Percentiles rank a stretch among this genome's conserved stretches.
These are phyloP conservation scores for Rhodomyrtus psidioides DNA, from an alignment of 441 rosid species.

Conservation along the genomic window DNA sequence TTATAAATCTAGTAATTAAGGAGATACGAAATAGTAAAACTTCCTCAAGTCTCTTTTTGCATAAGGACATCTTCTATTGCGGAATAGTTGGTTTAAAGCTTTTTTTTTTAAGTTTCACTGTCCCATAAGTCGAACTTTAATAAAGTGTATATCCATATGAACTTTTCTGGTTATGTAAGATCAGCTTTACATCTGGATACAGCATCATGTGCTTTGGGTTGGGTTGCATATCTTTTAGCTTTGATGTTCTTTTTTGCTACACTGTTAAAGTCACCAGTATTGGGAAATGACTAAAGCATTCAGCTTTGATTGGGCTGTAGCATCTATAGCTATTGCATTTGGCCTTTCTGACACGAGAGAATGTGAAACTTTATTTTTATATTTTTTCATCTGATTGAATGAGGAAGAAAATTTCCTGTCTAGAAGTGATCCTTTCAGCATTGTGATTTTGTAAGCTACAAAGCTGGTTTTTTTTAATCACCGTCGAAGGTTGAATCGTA, in stretches of 20 bases:
- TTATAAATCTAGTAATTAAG: not conserved
- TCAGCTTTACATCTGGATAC: not conserved
- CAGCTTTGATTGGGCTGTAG: not conserved
- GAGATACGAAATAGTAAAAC: not conserved
- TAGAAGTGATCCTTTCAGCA: not conserved
- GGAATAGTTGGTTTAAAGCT: not conserved
- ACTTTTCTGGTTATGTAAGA: not conserved
- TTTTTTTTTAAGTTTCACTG: not conserved
- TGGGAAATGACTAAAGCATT: not conserved
- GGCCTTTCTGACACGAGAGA: not conserved
- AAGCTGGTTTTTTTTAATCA: not conserved
- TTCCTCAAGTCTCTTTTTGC: not conserved
- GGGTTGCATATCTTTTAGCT: not conserved
- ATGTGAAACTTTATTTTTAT: not conserved
- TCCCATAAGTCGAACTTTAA: not conserved
- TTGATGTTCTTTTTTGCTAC: not conserved
- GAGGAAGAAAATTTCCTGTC: not conserved
- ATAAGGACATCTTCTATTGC: not conserved
- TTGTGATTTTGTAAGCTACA: not conserved
- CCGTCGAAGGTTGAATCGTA: not conserved
- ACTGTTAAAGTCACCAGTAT: not conserved
- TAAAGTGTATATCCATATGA: not conserved
- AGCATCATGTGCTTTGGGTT: not conserved
- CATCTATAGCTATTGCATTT: not conserved
- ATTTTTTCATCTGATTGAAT: not conserved